Conservation (phyloP, 139 green algal genomes). For the Zygnema cylindricum region DNA sequence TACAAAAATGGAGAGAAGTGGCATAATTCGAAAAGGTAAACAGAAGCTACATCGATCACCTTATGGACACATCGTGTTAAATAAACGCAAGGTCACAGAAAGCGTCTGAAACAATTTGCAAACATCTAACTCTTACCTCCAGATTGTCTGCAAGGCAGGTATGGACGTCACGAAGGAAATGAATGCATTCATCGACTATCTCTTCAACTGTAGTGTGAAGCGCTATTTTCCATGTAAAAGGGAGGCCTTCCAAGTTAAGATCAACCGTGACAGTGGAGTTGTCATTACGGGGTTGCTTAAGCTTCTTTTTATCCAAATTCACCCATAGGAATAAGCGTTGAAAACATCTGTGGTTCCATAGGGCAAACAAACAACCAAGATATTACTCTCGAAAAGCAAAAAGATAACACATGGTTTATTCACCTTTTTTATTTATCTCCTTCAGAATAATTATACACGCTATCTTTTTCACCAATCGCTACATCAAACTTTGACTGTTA, state of each 20-base stretch:
- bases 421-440: no score
- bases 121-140: slow-evolving; percentile 9
- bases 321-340: slow-evolving; percentile 35
- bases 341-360: slow-evolving; percentile 24
- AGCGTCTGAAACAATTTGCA: not conserved
- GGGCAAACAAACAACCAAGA: slow-evolving; percentile 6
- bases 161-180: slow-evolving; percentile 39
- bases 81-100: not conserved
- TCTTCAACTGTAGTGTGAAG: slow-evolving; percentile 23
- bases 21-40: no score
- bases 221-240: slow-evolving; percentile 43
- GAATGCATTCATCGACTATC: slow-evolving; percentile 40
- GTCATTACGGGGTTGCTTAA: slow-evolving; percentile 17
- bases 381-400: not conserved
- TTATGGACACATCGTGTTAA: not conserved
- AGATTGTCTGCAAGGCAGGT: slow-evolving; percentile 30
- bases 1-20: no score
- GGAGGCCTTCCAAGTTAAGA: slow-evolving; percentile 29
- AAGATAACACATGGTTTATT: not conserved
- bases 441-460: no score
- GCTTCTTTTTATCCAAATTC: slow-evolving; percentile 38
- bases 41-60: not conserved
- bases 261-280: slow-evolving; percentile 31
- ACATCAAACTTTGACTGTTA: no score
- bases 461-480: no score